Evolutionary conservation across 257 asterid species (phyloP), one percentile per base, ranked within the genome.

Genomic region (Petunia axillaris): DNA sequence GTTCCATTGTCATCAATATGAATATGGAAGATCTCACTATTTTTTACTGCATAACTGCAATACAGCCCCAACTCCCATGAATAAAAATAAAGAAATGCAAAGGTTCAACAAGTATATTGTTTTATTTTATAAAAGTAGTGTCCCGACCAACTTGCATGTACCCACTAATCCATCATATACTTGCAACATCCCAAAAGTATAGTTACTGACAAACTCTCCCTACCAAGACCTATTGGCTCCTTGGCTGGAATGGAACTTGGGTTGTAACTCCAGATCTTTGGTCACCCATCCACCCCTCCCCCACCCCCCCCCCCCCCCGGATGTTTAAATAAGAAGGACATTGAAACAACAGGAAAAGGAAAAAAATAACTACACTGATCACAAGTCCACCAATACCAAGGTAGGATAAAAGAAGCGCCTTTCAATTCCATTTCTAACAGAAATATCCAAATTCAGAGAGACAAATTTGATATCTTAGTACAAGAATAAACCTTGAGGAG

Each of bases 401-500:
- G 59, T 16, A 46, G 59, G 14, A 71, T 5, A 48, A 71, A 44
- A 48, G 60, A 71, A 48, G 44, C n/a, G 37, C 11, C 10, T 48
- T 71, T 54, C 60, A 46, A 48, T 71, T 35, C 50, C 77, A 50
- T 71, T 71, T 38, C 77, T 35, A 50, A 71, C 15, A 40, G 35
- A 50, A 71, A 71, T 10, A 50, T 71, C 35, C 0, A 11, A 40
- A 63, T 75, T 2, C 39, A 40, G 54, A 25, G 57, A 50, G 35
- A 11, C 13, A 7, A 11, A 63, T n/a, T 14, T 60, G 4, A 63
- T 35, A 16, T 11, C 40, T 63, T 55, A 74, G 58, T 13, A 65
- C 10, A 58, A 80, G 39, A 62, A 84, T 46, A 82, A 83, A 95
- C 98, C 98, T 91, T 91, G 98, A 48, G 97, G 97, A 80, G 98